phyloP scores from a whole-genome alignment of 2,329 filamentous ascomycete species.

The Xylaria sp. region DNA sequence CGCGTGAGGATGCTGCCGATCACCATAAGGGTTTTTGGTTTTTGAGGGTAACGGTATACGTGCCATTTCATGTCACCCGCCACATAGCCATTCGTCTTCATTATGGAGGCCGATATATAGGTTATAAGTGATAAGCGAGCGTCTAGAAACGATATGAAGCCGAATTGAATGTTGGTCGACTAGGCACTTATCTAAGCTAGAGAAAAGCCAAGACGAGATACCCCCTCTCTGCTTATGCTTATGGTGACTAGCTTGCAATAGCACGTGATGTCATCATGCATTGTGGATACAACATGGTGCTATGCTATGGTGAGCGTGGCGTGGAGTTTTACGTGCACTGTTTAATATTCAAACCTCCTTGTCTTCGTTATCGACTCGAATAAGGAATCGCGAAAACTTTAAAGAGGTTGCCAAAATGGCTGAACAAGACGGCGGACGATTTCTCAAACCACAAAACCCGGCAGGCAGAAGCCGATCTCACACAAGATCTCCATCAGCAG shows the following conservation, averaged over 20 bases:
- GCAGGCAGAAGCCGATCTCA: not conserved
- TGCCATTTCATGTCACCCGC: conserved; percentile 8
- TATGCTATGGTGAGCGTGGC: too few relatives aligned
- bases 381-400: not conserved
- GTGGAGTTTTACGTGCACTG: not conserved
- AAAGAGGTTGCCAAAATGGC: not conserved
- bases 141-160: not conserved
- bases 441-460: not conserved
- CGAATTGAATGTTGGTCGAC: not conserved
- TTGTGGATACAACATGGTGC: too few relatives aligned
- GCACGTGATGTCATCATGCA: conserved; percentile 1
- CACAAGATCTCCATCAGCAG: not conserved
- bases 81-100: not conserved
- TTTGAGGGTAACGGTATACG: conserved; percentile 3
- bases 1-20: not conserved
- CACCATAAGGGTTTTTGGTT: conserved; percentile 6
- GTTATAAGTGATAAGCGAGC: too few relatives aligned
- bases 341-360: not conserved
- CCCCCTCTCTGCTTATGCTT: too few relatives aligned
- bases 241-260: not conserved
- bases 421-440: not conserved
- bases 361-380: not conserved
- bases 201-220: too few relatives aligned
- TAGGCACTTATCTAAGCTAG: too few relatives aligned
- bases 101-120: not conserved